phyloP scores from a whole-genome alignment of 2,329 filamentous ascomycete species.

The Clarireedia hainanense region DNA sequence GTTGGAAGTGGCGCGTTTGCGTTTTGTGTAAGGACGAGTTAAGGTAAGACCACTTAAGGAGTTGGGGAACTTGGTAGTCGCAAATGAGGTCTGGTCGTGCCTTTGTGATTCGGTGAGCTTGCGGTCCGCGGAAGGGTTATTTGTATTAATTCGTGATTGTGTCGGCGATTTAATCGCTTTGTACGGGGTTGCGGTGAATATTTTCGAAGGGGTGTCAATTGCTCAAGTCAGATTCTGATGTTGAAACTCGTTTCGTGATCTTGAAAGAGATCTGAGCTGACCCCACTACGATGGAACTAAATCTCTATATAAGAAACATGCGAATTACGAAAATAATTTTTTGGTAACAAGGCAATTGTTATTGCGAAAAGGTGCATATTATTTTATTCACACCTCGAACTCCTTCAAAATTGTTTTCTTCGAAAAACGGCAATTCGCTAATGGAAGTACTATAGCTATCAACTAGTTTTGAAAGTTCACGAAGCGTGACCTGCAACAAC shows the following conservation, averaged over 20 bases:
- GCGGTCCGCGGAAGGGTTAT: too few relatives aligned
- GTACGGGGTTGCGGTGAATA: background rate
- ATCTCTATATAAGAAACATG: too few relatives aligned
- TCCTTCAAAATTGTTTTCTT: background rate
- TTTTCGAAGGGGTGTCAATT: background rate
- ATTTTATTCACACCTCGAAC: too few relatives aligned
- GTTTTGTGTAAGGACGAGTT: background rate
- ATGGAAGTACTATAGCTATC: background rate
- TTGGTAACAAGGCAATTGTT: too few relatives aligned
- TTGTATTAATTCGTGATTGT: too few relatives aligned
- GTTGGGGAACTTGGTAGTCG: background rate
- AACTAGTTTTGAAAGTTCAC: background rate
- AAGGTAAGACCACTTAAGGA: background rate
- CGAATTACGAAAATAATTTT: too few relatives aligned
- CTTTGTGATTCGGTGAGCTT: too few relatives aligned
- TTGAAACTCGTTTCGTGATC: constrained; percentile 12
- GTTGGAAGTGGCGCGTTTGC: background rate
- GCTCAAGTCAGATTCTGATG: background rate
- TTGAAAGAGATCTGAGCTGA: constrained; percentile 5
- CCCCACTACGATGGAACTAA: background rate
- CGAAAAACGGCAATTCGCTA: background rate
- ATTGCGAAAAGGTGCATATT: too few relatives aligned
- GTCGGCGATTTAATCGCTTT: background rate
- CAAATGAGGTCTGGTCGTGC: background rate
- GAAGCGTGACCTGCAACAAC: constrained; percentile 6